Conservation (phyloP, 345 rosid species). For the Carallia brachiata region DNA sequence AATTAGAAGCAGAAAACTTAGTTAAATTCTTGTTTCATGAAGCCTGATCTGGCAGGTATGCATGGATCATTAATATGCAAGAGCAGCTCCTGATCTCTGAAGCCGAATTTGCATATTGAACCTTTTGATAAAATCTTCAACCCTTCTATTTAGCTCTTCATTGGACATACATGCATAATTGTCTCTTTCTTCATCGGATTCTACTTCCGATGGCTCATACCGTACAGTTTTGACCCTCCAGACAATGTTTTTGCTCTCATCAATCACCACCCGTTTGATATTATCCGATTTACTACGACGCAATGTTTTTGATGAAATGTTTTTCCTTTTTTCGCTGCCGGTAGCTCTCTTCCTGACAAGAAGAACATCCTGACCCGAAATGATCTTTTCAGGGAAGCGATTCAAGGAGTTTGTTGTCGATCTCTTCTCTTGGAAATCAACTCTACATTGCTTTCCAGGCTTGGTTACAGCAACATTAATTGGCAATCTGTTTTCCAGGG, state of each 20-base stretch:
- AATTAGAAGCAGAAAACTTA: too few relatives aligned
- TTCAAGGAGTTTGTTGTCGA: neutral
- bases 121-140: conserved; percentile 68
- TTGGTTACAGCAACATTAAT: conserved; percentile 12
- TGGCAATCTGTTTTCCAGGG: conserved; percentile 18
- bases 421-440: conserved; percentile 12
- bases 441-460: conserved; percentile 11
- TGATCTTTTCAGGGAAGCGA: neutral
- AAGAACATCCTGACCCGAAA: too few relatives aligned
- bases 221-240: conserved; percentile 7
- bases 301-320: conserved; percentile 14
- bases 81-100: conserved; percentile 21
- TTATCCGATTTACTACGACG: conserved; percentile 43
- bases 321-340: neutral
- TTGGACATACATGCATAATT: conserved; percentile 65
- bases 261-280: conserved; percentile 23
- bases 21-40: too few relatives aligned
- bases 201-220: neutral
- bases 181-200: conserved; percentile 30
- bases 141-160: conserved; percentile 66
- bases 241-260: conserved; percentile 32
- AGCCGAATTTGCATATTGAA: conserved; percentile 59
- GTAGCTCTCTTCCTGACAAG: too few relatives aligned
- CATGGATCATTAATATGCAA: too few relatives aligned
- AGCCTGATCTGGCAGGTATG: too few relatives aligned